Base-by-base conservation (phyloP, 2,329 filamentous ascomycete genomes). In the Rutstroemia sp. region DNA sequence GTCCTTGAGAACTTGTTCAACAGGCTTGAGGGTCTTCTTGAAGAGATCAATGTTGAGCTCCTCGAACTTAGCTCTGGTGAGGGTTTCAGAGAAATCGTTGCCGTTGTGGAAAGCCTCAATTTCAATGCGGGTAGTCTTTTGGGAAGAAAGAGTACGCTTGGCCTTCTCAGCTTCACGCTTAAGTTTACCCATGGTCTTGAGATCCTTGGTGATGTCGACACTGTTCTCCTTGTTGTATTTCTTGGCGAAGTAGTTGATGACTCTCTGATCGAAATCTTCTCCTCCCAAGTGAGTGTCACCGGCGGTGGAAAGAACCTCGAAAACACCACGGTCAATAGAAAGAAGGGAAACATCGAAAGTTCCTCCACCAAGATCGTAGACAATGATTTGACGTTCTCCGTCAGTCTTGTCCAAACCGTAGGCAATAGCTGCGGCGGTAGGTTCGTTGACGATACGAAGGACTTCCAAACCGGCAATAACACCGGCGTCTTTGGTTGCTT, bases 391-490 rank as follows among this genome's bases (percentile, higher is more conserved):
- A 72, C 94, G 90, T 83, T 97, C 94, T 83, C 96, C 96, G 75
- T 89, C 88, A 54, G 90, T 88, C 83, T 95, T 96, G 72, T 92
- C 92, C 61, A 99, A 88, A 83, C 94, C 94, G 77, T 99, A 99
- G 69, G 94, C 94, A 70, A 97, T 97, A 69, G 94, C 94, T 62
- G 94, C 94, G 67, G 94, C 94, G 63, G 94, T 99, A 60, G 94
- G 94, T 82, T 99, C 94, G 85, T 99, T 99, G 80, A 99, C 96
- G 80, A 99, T 97, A 83, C 94, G 92, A 75, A 99, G 92, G 67
- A 99, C 91, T 79, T 97, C 96, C 63, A 99, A 86, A 69, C 92
- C 94, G 71, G 92, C 80, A 72, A 99, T 99, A 74, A 92, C 88
- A 86, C 94, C 94, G 66, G 94, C 94, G 73, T 97, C 94, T 87